phyloP scores from a whole-genome alignment of 2,329 filamentous ascomycete species.

The Geoglossum cookeanum region DNA sequence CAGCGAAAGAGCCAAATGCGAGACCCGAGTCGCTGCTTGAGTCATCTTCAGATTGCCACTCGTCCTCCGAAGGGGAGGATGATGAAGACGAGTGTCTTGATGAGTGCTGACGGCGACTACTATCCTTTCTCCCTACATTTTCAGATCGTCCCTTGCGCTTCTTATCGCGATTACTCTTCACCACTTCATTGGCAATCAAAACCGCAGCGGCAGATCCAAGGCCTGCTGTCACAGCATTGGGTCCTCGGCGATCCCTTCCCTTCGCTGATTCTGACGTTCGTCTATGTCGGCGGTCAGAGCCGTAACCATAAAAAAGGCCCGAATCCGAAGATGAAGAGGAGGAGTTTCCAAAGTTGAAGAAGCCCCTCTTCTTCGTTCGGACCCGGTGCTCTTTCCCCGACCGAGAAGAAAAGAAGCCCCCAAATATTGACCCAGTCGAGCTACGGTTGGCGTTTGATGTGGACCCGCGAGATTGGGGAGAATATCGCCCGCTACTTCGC shows the following conservation, averaged over 20 bases:
- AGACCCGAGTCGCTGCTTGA: constrained; percentile 37
- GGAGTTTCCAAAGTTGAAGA: constrained; percentile 30
- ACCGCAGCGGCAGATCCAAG: constrained; percentile 2
- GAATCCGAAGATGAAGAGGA: constrained; percentile 27
- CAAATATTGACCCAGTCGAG: neutral
- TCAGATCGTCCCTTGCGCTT: neutral
- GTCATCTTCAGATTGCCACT: constrained; percentile 38
- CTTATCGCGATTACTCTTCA: neutral
- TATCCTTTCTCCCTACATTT: neutral
- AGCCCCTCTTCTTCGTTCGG: constrained; percentile 15
- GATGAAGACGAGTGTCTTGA: neutral
- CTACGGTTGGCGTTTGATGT: neutral
- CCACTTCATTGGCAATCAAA: neutral
- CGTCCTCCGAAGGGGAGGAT: constrained; percentile 26
- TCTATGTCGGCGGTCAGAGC: neutral
- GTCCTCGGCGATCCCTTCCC: neutral
- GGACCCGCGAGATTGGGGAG: neutral
- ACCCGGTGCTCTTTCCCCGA: neutral
- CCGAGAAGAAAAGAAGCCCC: neutral
- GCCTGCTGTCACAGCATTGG: neutral
- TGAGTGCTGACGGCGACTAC: neutral
- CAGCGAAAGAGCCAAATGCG: constrained; percentile 31
- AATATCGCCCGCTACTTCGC: neutral
- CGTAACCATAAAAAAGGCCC: constrained; percentile 25
- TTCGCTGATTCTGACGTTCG: neutral